Evolutionary conservation across 2,329 filamentous ascomycete species (phyloP), one percentile per base, ranked within the genome.

Genomic region (Fusarium acutatum): DNA sequence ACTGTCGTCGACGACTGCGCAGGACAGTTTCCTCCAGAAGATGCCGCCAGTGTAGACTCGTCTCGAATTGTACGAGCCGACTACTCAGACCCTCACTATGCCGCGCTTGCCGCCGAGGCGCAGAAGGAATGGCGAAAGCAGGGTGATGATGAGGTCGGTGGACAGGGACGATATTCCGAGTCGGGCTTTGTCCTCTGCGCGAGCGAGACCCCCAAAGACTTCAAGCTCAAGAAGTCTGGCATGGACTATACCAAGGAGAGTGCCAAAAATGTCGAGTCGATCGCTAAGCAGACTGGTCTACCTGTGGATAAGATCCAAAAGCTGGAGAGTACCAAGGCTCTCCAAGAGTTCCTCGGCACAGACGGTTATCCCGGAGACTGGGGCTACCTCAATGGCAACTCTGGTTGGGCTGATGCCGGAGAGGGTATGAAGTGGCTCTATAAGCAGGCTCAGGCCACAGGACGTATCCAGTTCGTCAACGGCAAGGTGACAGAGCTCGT

Each of bases 371-470:
- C 86, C 35, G 93, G 90, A 20, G 87, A 86, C 71, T 90, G 86
- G 86, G 94, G 92, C 28, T 97, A 95, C 81, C 82, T 93, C 60
- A 97, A 97, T 80, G 86, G 87, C 60, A 85, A 87, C 34, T 92
- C 91, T 43, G 94, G 94, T 11, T 97, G 94, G 94, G 94, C 92
- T 6, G 88, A 97, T 79, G 94, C 94, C 0, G 91, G 91, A 70
- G 88, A 87, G 50, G 89, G 87, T 20, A 93, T 96, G 90, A 81
- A 85, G 49, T 93, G 89, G 86, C 80, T 93, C 22, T 86, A 89
- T 64, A 79, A 84, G 47, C 83, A 86, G 60, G 88, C 91, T 30
- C 84, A 86, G 41, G 85, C 83, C 14, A 87, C 88, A 13, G 85
- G 86, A 15, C 86, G 90, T 59, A 87, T 93, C 28, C 78, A 75